Percentiles rank a stretch among this genome's conserved stretches.
Evolutionary conservation across 257 asterid genomes (phyloP).

Genomic region (Cruciata laevipes): DNA sequence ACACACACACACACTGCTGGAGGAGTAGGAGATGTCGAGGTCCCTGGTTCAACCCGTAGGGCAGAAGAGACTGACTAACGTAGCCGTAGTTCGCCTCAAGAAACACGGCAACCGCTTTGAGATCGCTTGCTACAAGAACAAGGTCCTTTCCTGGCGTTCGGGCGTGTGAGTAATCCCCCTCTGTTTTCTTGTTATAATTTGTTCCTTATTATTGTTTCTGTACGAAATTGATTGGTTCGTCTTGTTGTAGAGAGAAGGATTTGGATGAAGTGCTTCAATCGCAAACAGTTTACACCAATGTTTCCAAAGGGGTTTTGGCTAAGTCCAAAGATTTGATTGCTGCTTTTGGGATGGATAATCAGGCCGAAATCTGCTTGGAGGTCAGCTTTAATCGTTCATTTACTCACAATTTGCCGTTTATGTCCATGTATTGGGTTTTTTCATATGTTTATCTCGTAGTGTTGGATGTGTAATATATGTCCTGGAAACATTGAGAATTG

Average conservation of each 20-base stretch:
- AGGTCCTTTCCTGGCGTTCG: constrained; percentile 94
- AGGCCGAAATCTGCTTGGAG: constrained; percentile 60
- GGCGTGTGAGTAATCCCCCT: constrained; percentile 42
- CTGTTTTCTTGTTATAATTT: background rate
- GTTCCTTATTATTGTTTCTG: background rate
- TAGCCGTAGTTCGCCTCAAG: constrained; percentile 92
- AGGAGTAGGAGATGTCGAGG: constrained; percentile 47
- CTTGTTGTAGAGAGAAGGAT: constrained; percentile 50
- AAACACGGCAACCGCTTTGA: constrained; percentile 84
- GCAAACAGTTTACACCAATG: constrained; percentile 76
- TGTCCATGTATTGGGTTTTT: background rate
- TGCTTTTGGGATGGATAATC: constrained; percentile 89
- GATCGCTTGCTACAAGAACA: constrained; percentile 97
- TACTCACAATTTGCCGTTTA: background rate
- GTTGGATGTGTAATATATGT: background rate
- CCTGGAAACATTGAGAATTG: background rate
- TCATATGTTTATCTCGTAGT: background rate
- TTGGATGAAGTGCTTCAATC: constrained; percentile 98
- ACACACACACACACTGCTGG: background rate
- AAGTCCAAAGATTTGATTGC: constrained; percentile 69
- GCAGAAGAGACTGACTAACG: constrained; percentile 89
- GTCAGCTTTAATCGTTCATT: background rate
- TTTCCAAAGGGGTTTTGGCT: constrained; percentile 84
- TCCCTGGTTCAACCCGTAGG: constrained; percentile 86
- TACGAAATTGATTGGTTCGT: background rate